A percentile compares a stretch with the other conserved stretches of the same genome.
These are phyloP conservation scores for Aristolochia contorta DNA, from an alignment of 164 flowering plant genomes.

Conservation along the genomic window DNA sequence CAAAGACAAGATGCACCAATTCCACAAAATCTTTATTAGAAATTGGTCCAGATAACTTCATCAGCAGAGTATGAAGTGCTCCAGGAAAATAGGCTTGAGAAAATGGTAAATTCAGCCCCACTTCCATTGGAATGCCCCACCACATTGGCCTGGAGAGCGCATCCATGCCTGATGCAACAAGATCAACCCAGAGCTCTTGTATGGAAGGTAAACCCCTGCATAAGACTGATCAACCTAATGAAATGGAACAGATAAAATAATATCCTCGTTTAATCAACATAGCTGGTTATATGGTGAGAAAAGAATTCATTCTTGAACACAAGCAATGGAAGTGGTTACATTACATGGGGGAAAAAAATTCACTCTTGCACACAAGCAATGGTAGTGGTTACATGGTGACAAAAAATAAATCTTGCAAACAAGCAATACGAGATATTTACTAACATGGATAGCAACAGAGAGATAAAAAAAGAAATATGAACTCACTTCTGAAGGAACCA, in stretches of 20 bases:
- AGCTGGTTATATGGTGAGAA: background rate
- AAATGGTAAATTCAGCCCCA: conserved; percentile 54
- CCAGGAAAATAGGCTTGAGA: conserved; percentile 57
- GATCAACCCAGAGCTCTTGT: conserved; percentile 31
- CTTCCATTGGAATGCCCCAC: conserved; percentile 56
- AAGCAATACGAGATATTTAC: background rate
- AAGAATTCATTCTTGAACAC: background rate
- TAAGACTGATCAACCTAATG: background rate
- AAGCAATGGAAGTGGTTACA: background rate
- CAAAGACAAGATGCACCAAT: conserved; percentile 24
- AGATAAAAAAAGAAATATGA: background rate
- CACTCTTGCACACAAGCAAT: too few relatives aligned
- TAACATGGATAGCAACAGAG: conserved; percentile 3
- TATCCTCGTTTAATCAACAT: too few relatives aligned
- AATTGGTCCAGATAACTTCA: conserved; percentile 41
- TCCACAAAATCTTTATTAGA: conserved; percentile 30
- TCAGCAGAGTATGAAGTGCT: conserved; percentile 18
- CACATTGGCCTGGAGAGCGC: conserved; percentile 43
- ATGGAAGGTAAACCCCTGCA: conserved; percentile 59
- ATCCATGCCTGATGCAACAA: conserved; percentile 44
- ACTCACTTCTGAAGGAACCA: conserved; percentile 74
- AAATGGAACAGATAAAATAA: too few relatives aligned
- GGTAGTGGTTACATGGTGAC: too few relatives aligned
- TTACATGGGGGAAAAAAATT: too few relatives aligned
- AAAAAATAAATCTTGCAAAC: background rate